A percentile compares a stretch with the other conserved stretches of the same genome.
Conservation (phyloP, 2,329 filamentous ascomycete genomes). For the Alternaria conjuncta region DNA sequence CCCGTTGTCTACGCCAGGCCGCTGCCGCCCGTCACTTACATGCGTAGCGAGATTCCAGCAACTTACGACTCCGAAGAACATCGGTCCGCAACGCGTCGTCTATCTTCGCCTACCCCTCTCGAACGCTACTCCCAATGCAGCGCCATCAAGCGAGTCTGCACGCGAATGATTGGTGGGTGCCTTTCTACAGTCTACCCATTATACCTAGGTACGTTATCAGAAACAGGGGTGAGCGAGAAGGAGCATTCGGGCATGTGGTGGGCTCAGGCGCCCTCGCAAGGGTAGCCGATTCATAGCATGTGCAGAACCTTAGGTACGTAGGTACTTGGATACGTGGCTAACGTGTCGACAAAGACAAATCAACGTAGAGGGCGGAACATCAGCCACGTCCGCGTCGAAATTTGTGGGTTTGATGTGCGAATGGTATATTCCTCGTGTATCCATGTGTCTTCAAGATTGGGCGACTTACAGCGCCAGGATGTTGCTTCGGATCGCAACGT, state of each 20-base stretch:
- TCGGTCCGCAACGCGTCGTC: not conserved
- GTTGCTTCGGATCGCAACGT: constrained; percentile 1
- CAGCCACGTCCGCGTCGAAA: not conserved
- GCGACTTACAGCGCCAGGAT: not conserved
- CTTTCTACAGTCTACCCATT: not conserved
- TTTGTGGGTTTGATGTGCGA: not conserved
- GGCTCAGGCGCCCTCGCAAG: constrained; percentile 8
- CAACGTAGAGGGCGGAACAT: not conserved
- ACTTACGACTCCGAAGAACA: not conserved
- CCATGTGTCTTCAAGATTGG: not conserved
- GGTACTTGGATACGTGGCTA: not conserved
- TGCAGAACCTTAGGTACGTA: not conserved
- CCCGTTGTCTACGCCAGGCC: not conserved
- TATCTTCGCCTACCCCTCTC: not conserved
- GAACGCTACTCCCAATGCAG: not conserved
- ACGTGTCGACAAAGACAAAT: not conserved
- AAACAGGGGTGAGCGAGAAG: constrained; percentile 20
- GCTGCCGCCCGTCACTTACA: not conserved
- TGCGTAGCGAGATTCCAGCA: not conserved
- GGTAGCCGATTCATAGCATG: constrained; percentile 9
- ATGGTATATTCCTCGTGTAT: not conserved
- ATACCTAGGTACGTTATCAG: constrained; percentile 4
- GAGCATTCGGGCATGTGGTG: constrained; percentile 3
- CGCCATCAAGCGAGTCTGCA: not conserved
- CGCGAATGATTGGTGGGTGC: not conserved